phyloP scores from a whole-genome alignment of 2,329 filamentous ascomycete species.

The Fusarium sp. region DNA sequence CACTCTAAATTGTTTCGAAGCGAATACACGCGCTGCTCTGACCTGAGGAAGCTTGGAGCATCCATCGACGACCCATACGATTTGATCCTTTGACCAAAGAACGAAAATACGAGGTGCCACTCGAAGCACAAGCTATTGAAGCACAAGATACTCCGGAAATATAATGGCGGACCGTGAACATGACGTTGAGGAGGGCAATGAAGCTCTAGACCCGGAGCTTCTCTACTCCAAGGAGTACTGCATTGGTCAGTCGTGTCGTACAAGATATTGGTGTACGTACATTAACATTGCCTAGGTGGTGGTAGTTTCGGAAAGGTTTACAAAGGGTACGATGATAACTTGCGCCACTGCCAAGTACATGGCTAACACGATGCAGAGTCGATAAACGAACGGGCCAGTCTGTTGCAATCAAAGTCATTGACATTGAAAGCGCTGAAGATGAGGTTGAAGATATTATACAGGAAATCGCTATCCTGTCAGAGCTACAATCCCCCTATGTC shows the following conservation, averaged over 20 bases:
- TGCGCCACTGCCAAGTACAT: background rate
- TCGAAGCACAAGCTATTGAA: slow-evolving; percentile 17
- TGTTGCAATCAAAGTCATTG: slow-evolving; percentile 98
- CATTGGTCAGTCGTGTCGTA: slow-evolving; percentile 70
- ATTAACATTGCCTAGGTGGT: slow-evolving; percentile 69
- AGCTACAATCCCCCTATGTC: slow-evolving; percentile 94
- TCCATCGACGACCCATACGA: background rate
- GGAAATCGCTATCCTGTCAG: slow-evolving; percentile 96
- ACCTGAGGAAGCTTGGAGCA: background rate
- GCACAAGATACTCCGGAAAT: slow-evolving; percentile 15
- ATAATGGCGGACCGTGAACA: slow-evolving; percentile 62
- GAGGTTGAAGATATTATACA: slow-evolving; percentile 99
- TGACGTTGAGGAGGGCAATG: slow-evolving; percentile 60
- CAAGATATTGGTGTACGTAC: background rate
- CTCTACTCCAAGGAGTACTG: slow-evolving; percentile 94
- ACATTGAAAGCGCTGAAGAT: slow-evolving; percentile 98
- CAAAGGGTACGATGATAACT: slow-evolving; percentile 77
- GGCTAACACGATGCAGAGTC: slow-evolving; percentile 67
- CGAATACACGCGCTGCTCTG: slow-evolving; percentile 8
- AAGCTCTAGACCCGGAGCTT: slow-evolving; percentile 80
- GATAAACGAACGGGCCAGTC: slow-evolving; percentile 93
- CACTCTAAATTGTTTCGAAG: slow-evolving; percentile 13
- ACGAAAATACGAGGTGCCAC: background rate
- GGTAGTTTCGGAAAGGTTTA: slow-evolving; percentile 99
- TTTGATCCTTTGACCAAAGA: background rate